Evolutionary conservation across 2,329 filamentous ascomycete species (phyloP), one percentile per base, ranked within the genome.

Genomic region (Leptographium radiaticola): DNA sequence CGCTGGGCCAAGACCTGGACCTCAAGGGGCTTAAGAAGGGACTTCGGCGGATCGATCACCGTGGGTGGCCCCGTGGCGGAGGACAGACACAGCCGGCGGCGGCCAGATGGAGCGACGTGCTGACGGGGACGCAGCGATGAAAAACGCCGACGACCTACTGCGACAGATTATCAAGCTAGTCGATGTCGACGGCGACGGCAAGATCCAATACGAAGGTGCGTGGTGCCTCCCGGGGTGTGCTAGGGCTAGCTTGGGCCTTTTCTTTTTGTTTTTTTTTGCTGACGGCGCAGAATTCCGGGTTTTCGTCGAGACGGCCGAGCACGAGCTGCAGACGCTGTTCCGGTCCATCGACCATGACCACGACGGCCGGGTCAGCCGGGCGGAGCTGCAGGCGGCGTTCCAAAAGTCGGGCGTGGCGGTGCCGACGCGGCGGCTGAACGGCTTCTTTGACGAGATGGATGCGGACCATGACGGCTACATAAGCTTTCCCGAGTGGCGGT

Each of bases 401-500:
- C 75, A 83, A 56, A 78, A 76, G 52, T 86, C 88, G 42, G 90
- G 90, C 38, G 75, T 98, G 51, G 77, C 81, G 10, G 84, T 97
- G 13, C 86, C 89, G 25, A 82, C 75, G 60, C 79, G 83, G 53
- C 86, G 89, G 64, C 72, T 98, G 47, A 80, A 88, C 59, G 79
- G 83, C 58, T 97, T 98, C 72, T 96, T 98, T 66, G 72, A 79
- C 59, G 86, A 95, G 66, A 86, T 98, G 62, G 93, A 98, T 67
- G 77, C 80, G 65, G 91, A 98, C 70, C 80, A 84, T 61, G 90
- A 98, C 67, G 89, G 89, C 49, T 81, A 73, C 59, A 95, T 97
- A 61, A 89, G 78, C 58, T 97, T 95, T 69, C 83, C 89, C 60
- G 93, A 98, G 76, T 97, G 93, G 93, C 84, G 91, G 91, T 96